phyloP scores from a whole-genome alignment of 495 filamentous ascomycete genomes.

The Penicillium angulare region DNA sequence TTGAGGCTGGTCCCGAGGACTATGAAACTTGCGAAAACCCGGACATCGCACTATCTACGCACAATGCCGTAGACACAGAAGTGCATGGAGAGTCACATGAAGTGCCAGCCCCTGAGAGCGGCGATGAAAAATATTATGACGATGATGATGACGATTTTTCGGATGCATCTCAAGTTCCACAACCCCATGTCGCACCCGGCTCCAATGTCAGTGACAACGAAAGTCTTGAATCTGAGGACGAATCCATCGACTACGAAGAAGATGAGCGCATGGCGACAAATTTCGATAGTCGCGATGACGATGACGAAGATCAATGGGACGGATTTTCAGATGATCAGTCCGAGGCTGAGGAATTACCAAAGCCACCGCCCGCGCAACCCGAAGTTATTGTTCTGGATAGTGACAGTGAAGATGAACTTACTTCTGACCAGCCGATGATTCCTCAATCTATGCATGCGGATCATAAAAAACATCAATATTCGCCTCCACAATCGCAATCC shows the following conservation, averaged over 20 bases:
- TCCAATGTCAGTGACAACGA: neutral
- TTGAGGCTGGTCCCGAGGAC: too few relatives aligned
- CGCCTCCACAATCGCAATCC: neutral
- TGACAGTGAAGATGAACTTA: constrained; percentile 42
- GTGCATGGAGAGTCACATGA: too few relatives aligned
- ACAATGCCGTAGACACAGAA: neutral
- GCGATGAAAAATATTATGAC: too few relatives aligned
- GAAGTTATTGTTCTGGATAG: constrained; percentile 46
- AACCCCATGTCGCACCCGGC: neutral
- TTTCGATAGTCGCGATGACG: constrained; percentile 13
- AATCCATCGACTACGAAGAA: neutral
- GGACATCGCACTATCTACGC: too few relatives aligned
- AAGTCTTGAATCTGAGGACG: neutral
- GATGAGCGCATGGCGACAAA: neutral
- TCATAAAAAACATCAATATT: neutral
- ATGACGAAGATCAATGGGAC: constrained; percentile 14
- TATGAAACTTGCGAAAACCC: neutral
- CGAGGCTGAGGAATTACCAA: constrained; percentile 2
- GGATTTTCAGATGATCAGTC: constrained; percentile 8
- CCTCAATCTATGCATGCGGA: neutral
- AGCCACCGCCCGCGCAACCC: constrained; percentile 11
- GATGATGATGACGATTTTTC: neutral
- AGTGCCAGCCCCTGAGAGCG: too few relatives aligned
- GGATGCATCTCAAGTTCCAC: neutral
- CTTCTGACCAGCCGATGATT: constrained; percentile 6